Percentiles rank a stretch among this genome's conserved stretches.
Evolutionary conservation across 164 flowering plant genomes (phyloP).

Genomic region (Warburgia ugandensis): DNA sequence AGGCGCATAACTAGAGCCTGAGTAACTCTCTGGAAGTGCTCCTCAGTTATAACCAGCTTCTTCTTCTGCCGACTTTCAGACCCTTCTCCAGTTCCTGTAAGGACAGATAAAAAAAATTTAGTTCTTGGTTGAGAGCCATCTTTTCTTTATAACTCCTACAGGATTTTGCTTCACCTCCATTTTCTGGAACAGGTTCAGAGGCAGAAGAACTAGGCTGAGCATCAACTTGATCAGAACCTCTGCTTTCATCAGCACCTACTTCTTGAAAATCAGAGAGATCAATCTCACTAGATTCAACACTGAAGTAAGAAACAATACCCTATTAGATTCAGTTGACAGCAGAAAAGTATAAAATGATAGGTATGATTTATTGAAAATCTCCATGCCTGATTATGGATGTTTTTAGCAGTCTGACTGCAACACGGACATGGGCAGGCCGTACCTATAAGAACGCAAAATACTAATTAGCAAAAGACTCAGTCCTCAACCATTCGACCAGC

Average conservation of each 20-base stretch:
- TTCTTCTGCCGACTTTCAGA: conserved; percentile 33
- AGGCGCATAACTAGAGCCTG: conserved; percentile 82
- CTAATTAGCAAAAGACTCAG: not conserved
- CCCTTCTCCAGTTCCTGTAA: conserved; percentile 36
- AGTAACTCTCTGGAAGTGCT: conserved; percentile 80
- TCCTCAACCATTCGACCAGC: no score
- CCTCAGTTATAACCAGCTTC: conserved; percentile 70
- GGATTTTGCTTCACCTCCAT: no score
- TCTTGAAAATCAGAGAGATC: conserved; percentile 94
- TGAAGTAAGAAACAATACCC: no score
- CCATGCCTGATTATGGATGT: conserved; percentile 87
- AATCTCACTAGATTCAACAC: conserved; percentile 92
- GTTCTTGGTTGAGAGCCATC: no score
- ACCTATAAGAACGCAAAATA: conserved; percentile 40
- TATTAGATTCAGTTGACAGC: no score
- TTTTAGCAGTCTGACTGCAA: conserved; percentile 74
- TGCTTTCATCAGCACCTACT: conserved; percentile 21
- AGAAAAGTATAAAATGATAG: no score
- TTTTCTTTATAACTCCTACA: no score
- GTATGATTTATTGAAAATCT: no score
- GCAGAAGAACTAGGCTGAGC: no score
- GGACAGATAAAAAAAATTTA: not conserved
- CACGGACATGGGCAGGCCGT: conserved; percentile 56
- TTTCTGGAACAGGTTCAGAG: not conserved
- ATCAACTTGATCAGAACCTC: conserved; percentile 23